Evolutionary conservation across 2,329 filamentous ascomycete species (phyloP), one percentile per base, ranked within the genome.

Genomic region (Gnomoniopsis sp.): DNA sequence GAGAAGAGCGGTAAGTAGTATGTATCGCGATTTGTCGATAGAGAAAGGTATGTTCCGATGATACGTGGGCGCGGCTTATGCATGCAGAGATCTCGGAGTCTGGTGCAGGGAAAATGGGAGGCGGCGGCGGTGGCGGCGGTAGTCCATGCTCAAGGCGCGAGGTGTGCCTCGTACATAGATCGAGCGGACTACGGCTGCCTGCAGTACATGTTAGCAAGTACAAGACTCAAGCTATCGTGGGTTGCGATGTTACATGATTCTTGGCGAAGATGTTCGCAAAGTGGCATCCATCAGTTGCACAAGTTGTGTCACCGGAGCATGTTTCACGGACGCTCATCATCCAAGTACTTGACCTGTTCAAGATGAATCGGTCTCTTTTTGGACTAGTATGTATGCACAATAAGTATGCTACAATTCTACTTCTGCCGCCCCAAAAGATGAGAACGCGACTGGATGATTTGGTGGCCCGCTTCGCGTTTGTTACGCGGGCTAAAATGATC

Each of bases 121-220:
- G 41, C 19, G 44, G 44, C 44, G 36, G 48, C 52, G 34, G 19
- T 47, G 53, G 34, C 21, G 38, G 26, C 50, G 49, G 21, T 51
- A 50, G 38, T 34, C 34, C 53, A 44, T 26, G 44, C 53, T 49
- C 52, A 49, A 21, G 21, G 34, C 49, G 46, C 52, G 47, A 38
- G 59, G 55, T 41, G 44, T 49, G 44, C 36, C 49, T 41, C 49
- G 53, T 47, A 59, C 57, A 47, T 41, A 55, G 48, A 53, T 59
- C 49, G 51, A 49, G 51, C 50, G 56, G 56, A 53, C 26, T 30
- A 58, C 56, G 59, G 53, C 59, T 59, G 53, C 49, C 48, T 49
- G 38, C 53, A 56, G 56, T 38, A 43, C 33, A 43, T 46, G 44
- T 17, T 57, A 22, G 36, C 48, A 38, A 41, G 43, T 55, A 58